Percentiles rank a stretch among this genome's conserved stretches.
Evolutionary conservation across 495 filamentous ascomycete genomes (phyloP).

Genomic region (Saxophila tyrrhenica): DNA sequence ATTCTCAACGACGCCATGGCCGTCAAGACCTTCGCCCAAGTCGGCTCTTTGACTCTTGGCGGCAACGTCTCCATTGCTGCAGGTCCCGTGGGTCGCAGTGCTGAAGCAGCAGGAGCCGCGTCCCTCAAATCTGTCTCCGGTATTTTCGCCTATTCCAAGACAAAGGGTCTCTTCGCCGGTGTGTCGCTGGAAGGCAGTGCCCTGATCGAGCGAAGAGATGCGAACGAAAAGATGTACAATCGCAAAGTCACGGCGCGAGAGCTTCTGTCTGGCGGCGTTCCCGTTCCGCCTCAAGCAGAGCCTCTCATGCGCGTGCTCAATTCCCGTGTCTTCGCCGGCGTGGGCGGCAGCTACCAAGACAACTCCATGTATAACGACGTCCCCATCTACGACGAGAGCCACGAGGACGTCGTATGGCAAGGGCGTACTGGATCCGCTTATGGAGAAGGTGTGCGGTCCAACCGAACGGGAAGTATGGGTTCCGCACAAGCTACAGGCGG

Average conservation of each 20-base stretch:
- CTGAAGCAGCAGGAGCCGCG: constrained; percentile 89
- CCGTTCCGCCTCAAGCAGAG: constrained; percentile 68
- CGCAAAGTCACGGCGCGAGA: constrained; percentile 66
- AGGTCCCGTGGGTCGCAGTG: constrained; percentile 86
- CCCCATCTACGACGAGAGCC: constrained; percentile 77
- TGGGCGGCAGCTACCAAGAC: constrained; percentile 32
- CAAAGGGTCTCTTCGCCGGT: constrained; percentile 92
- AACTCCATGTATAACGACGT: constrained; percentile 87
- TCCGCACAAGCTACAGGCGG: constrained; percentile 15
- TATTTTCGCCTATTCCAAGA: constrained; percentile 93
- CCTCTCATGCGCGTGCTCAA: constrained; percentile 76
- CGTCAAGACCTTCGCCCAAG: constrained; percentile 89
- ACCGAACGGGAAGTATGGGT: constrained; percentile 40
- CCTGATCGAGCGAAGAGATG: constrained; percentile 86
- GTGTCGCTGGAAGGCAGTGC: constrained; percentile 87
- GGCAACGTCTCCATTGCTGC: constrained; percentile 95
- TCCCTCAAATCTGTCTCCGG: constrained; percentile 81
- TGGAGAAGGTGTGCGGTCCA: constrained; percentile 56
- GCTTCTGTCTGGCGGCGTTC: constrained; percentile 65
- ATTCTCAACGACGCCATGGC: constrained; percentile 89
- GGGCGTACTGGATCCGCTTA: constrained; percentile 62
- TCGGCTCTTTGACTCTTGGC: constrained; percentile 79
- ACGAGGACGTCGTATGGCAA: constrained; percentile 92
- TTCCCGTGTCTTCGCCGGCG: constrained; percentile 69
- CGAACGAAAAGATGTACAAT: constrained; percentile 92